phyloP scores from a whole-genome alignment of 805 yeast species.

The Blastobotrys peoriensis region DNA sequence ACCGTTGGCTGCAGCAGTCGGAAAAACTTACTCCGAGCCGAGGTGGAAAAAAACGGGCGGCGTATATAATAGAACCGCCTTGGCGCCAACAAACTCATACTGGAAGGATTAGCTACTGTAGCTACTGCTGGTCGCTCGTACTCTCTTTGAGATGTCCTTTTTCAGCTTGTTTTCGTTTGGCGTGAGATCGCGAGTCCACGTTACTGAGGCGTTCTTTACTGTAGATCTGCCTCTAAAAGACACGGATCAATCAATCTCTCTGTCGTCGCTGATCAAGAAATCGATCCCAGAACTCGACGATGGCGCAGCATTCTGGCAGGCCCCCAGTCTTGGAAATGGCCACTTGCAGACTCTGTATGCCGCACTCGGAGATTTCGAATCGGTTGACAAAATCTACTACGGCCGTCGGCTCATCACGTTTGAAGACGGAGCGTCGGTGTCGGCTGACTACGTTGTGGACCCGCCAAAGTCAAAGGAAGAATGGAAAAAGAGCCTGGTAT shows the following conservation, averaged over 20 bases:
- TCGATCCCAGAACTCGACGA: slow-evolving; percentile 42
- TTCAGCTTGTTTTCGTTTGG: slow-evolving; percentile 7
- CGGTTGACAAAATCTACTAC: slow-evolving; percentile 54
- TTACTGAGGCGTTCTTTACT: slow-evolving; percentile 24
- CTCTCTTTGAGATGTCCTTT: slow-evolving; percentile 5
- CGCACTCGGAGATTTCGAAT: slow-evolving; percentile 46
- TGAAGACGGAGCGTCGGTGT: slow-evolving; percentile 66
- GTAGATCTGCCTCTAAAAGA: slow-evolving; percentile 15
- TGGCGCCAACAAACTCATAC: no score
- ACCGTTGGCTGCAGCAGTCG: no score
- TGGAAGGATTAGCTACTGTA: no score
- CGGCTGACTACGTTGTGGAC: slow-evolving; percentile 66
- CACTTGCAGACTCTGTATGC: slow-evolving; percentile 72
- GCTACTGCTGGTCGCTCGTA: no score
- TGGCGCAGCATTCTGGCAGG: slow-evolving; percentile 47
- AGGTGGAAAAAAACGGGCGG: no score
- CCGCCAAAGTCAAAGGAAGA: slow-evolving; percentile 29
- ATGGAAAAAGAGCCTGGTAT: slow-evolving; percentile 27
- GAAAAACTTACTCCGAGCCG: no score
- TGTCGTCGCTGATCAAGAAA: slow-evolving; percentile 30
- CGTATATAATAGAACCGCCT: no score
- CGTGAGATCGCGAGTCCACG: slow-evolving; percentile 10
- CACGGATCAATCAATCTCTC: slow-evolving; percentile 15
- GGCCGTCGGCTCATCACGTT: slow-evolving; percentile 66
- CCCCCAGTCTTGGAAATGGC: slow-evolving; percentile 65